These are phyloP conservation scores for Tuctoria greenei DNA, from an alignment of 176 grass and related monocot genomes.

Conservation along the genomic window DNA sequence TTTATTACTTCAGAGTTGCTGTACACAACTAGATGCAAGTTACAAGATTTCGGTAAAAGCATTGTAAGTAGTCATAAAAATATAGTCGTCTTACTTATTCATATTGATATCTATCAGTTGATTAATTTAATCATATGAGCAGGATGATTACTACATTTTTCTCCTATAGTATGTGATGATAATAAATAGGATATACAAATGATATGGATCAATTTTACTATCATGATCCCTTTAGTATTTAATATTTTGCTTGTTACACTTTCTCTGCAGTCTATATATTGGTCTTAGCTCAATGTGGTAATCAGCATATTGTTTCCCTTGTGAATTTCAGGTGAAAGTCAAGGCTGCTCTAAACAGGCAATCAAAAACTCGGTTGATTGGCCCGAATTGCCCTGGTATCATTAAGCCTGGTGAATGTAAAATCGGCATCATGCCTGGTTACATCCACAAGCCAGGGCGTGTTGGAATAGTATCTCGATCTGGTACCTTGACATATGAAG, in stretches of 20 bases:
- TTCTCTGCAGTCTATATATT: background rate
- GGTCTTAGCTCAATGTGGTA: background rate
- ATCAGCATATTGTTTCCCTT: slow-evolving; percentile 24
- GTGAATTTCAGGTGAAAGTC: slow-evolving; percentile 71
- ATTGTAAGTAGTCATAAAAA: background rate
- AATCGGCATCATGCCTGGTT: slow-evolving; percentile 99
- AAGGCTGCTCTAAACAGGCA: slow-evolving; percentile 93
- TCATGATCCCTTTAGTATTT: background rate
- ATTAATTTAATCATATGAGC: background rate
- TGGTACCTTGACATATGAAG: slow-evolving; percentile 99
- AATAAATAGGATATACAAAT: background rate
- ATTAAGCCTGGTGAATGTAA: slow-evolving; percentile 99
- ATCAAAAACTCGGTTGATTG: slow-evolving; percentile 93
- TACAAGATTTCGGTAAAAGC: background rate
- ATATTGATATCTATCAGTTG: background rate
- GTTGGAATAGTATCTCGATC: slow-evolving; percentile 96
- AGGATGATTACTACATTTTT: background rate
- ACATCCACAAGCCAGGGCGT: slow-evolving; percentile 92
- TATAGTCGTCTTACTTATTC: background rate
- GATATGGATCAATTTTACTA: background rate
- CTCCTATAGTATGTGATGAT: background rate
- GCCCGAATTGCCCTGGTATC: slow-evolving; percentile 96
- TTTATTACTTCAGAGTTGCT: background rate
- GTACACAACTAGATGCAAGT: background rate
- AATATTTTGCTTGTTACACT: background rate